A percentile compares a stretch with the other conserved stretches of the same genome.
Evolutionary conservation across 495 filamentous ascomycete genomes (phyloP).

Genomic region (Coniosporium apollinis): DNA sequence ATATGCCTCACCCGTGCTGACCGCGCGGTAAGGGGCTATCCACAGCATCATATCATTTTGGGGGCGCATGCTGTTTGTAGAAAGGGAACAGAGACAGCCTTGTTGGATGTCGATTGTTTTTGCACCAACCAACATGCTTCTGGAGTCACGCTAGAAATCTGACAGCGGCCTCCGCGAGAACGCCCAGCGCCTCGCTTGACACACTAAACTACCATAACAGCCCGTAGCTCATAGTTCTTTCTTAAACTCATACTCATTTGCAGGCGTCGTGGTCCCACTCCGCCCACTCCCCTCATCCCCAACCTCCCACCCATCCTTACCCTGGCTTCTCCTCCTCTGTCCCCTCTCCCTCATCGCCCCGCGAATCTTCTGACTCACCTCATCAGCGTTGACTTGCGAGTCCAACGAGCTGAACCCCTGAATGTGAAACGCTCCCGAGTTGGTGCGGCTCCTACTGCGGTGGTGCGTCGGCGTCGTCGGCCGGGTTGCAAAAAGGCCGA

Average conservation of each 20-base stretch:
- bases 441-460: slow-evolving; percentile 51
- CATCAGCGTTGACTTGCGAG: slow-evolving; percentile 53
- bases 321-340: slow-evolving; percentile 50
- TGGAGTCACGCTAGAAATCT: too few relatives aligned
- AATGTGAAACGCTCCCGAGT: slow-evolving; percentile 42
- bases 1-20: too few relatives aligned
- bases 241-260: slow-evolving; percentile 9
- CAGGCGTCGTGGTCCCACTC: slow-evolving; percentile 5
- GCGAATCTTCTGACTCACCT: slow-evolving; percentile 73
- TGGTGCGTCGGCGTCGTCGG: slow-evolving; percentile 56
- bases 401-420: slow-evolving; percentile 58
- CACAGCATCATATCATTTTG: too few relatives aligned
- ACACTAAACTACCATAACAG: too few relatives aligned
- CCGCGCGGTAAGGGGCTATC: too few relatives aligned
- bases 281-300: slow-evolving; percentile 31
- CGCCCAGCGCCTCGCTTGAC: too few relatives aligned
- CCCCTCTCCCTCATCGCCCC: slow-evolving; percentile 78
- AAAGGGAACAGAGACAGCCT: too few relatives aligned
- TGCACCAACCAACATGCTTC: too few relatives aligned
- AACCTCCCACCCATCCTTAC: slow-evolving; percentile 30
- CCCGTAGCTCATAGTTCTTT: slow-evolving; percentile 5
- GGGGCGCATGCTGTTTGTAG: too few relatives aligned
- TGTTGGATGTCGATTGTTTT: too few relatives aligned
- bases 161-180: too few relatives aligned
- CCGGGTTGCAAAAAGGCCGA: slow-evolving; percentile 76